Conservation (phyloP, 1,139 yeast species). For the Blastobotrys raffinosifermentans region DNA sequence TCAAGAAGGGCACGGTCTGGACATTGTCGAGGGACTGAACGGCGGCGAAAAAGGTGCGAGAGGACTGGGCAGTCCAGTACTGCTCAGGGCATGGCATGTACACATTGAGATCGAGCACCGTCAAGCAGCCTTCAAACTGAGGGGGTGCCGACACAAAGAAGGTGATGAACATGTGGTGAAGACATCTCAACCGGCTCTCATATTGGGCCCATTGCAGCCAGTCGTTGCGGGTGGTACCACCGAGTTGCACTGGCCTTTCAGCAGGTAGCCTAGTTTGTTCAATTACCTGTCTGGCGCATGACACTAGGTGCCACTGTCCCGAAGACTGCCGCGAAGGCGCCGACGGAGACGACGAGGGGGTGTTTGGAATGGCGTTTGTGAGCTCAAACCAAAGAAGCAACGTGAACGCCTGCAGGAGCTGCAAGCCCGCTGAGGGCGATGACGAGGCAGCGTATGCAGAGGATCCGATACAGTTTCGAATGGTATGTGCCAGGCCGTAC, state of each 20-base stretch:
- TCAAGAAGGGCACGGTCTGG: slow-evolving; percentile 26
- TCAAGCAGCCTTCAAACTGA: slow-evolving; percentile 16
- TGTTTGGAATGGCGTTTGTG: not conserved
- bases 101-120: slow-evolving; percentile 28
- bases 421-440: not conserved
- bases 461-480: slow-evolving; percentile 2
- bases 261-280: too few relatives aligned
- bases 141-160: slow-evolving; percentile 24
- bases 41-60: slow-evolving; percentile 26
- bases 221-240: not conserved
- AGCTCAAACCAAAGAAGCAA: not conserved
- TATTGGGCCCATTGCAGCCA: slow-evolving; percentile 33
- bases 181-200: slow-evolving; percentile 29
- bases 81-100: slow-evolving; percentile 29
- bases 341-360: too few relatives aligned
- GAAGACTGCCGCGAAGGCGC: too few relatives aligned
- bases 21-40: slow-evolving; percentile 25
- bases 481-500: slow-evolving; percentile 12
- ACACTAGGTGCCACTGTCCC: not conserved
- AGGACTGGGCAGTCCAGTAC: slow-evolving; percentile 27
- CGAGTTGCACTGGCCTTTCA: not conserved
- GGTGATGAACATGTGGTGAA: slow-evolving; percentile 24
- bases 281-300: not conserved
- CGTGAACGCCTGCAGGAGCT: slow-evolving; percentile 3
- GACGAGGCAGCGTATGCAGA: not conserved